phyloP scores from a whole-genome alignment of 2,329 filamentous ascomycete genomes.

The Claviceps sp. region DNA sequence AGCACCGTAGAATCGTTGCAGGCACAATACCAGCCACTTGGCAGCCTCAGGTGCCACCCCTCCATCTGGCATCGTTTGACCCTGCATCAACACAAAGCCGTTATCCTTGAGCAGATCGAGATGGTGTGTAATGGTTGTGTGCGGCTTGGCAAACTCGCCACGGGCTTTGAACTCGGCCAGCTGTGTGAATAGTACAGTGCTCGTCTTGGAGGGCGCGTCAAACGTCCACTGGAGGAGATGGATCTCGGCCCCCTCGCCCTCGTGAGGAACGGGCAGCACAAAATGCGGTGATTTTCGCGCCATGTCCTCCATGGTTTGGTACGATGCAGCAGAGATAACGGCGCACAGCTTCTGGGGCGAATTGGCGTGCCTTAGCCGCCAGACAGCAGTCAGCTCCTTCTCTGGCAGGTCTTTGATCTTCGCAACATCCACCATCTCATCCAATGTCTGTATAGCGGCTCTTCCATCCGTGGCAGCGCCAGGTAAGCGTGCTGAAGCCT shows the following conservation, averaged over 20 bases:
- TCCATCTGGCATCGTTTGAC: conserved; percentile 59
- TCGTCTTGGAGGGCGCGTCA: conserved; percentile 49
- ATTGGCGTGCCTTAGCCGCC: conserved; percentile 74
- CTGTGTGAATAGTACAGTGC: conserved; percentile 82
- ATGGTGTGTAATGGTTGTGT: conserved; percentile 91
- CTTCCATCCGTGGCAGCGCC: background rate
- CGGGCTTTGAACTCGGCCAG: conserved; percentile 85
- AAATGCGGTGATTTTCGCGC: conserved; percentile 75
- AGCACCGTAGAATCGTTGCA: conserved; percentile 86
- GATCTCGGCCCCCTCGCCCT: conserved; percentile 64
- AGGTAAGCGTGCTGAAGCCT: background rate
- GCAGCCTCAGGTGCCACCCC: conserved; percentile 71
- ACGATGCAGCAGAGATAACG: conserved; percentile 61
- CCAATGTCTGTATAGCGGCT: conserved; percentile 30
- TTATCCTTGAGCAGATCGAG: conserved; percentile 62
- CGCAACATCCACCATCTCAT: conserved; percentile 56
- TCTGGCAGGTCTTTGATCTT: conserved; percentile 61
- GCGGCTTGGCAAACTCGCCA: conserved; percentile 79
- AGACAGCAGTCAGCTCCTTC: conserved; percentile 76
- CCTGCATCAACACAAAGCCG: conserved; percentile 76
- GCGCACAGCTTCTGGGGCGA: conserved; percentile 72
- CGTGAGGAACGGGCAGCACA: conserved; percentile 71
- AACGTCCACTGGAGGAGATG: conserved; percentile 97
- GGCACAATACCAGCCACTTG: conserved; percentile 80
- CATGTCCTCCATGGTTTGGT: conserved; percentile 53